Percentiles rank a stretch among this genome's conserved stretches.
Evolutionary conservation across 2,329 filamentous ascomycete species (phyloP).

Genomic region (Penicillium sp.): DNA sequence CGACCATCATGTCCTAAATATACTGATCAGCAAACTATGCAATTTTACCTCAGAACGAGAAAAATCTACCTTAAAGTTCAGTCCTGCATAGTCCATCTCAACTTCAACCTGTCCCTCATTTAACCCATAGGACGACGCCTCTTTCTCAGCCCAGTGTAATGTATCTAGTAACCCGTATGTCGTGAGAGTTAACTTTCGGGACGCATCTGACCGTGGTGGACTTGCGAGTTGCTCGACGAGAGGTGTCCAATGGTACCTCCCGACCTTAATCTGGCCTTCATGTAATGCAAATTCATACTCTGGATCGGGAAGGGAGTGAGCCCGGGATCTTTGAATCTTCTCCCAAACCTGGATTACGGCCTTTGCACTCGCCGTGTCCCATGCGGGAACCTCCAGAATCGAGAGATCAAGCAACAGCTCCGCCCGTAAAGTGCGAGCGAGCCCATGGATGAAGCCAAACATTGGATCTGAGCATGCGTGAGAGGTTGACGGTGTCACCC

Average conservation of each 20-base stretch:
- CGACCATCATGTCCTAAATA: slow-evolving; percentile 23
- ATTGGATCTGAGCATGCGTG: slow-evolving; percentile 8
- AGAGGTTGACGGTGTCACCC: slow-evolving; percentile 11
- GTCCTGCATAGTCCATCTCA: slow-evolving; percentile 14
- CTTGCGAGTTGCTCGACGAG: slow-evolving; percentile 3
- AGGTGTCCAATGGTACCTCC: slow-evolving; percentile 13
- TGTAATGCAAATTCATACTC: slow-evolving; percentile 14
- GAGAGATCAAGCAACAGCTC: slow-evolving; percentile 13
- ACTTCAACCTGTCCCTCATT: slow-evolving; percentile 10
- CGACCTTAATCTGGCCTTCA: slow-evolving; percentile 10
- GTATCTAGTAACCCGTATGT: slow-evolving; percentile 13
- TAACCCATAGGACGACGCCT: background rate
- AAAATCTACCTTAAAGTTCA: slow-evolving; percentile 15
- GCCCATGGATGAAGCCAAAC: slow-evolving; percentile 12
- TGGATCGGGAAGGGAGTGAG: background rate
- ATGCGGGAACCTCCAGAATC: slow-evolving; percentile 11
- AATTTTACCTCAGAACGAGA: background rate
- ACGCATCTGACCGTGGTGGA: background rate
- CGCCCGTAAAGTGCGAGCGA: slow-evolving; percentile 11
- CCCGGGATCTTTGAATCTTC: slow-evolving; percentile 6
- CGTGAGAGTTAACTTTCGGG: slow-evolving; percentile 5
- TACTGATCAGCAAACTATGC: background rate
- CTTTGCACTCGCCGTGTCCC: background rate
- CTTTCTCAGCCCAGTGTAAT: slow-evolving; percentile 2
- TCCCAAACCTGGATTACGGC: background rate